Conservation (phyloP, 2,329 filamentous ascomycete genomes). For the Colletotrichum destructivum region DNA sequence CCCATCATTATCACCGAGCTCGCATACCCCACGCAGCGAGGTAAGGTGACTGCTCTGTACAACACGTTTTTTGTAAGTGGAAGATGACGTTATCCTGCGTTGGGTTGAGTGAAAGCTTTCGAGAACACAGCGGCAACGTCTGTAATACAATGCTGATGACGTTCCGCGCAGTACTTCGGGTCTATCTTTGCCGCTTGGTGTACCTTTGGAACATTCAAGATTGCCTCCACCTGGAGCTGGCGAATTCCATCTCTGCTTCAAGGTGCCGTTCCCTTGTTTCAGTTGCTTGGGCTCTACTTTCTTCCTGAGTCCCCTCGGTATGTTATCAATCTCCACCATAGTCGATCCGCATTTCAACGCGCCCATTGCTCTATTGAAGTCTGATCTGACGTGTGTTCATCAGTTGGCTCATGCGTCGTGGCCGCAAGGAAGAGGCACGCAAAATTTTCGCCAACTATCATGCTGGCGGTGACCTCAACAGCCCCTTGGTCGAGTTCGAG, state of each 20-base stretch:
- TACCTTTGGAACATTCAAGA: conserved; percentile 51
- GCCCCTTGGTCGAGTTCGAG: conserved; percentile 48
- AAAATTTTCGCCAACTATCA: conserved; percentile 70
- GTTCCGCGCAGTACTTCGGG: conserved; percentile 53
- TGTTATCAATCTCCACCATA: background rate
- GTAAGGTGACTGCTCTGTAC: conserved; percentile 56
- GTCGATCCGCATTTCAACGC: background rate
- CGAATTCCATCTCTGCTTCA: conserved; percentile 48
- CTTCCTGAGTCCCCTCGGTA: conserved; percentile 70
- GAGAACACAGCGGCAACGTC: background rate
- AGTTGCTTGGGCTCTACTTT: conserved; percentile 27
- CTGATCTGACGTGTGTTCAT: background rate
- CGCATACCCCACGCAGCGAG: conserved; percentile 53
- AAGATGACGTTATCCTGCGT: background rate
- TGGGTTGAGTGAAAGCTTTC: no score
- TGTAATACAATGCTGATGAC: background rate
- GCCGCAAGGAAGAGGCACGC: conserved; percentile 66
- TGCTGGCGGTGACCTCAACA: conserved; percentile 60
- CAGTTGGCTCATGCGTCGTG: conserved; percentile 72
- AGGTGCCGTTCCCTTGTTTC: conserved; percentile 58
- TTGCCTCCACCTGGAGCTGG: conserved; percentile 51
- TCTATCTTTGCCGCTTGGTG: conserved; percentile 49
- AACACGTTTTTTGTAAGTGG: conserved; percentile 54
- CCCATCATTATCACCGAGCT: conserved; percentile 54
- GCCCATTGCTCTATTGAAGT: background rate